Percentiles rank a stretch among this genome's conserved stretches.
phyloP scores from a whole-genome alignment of 2,329 filamentous ascomycete genomes.

The Aspergillus texensis region DNA sequence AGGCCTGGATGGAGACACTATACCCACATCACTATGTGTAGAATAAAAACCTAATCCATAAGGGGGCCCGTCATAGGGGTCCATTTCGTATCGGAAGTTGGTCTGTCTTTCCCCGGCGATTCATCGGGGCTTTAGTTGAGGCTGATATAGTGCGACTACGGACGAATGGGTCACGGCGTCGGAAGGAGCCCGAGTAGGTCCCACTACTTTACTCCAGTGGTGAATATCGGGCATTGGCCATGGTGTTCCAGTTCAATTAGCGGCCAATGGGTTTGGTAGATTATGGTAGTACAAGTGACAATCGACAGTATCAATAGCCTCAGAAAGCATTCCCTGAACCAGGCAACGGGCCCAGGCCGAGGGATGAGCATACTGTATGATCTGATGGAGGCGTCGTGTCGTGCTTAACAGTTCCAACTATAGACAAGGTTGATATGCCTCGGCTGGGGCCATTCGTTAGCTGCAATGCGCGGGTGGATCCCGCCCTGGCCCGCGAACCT shows the following conservation, averaged over 20 bases:
- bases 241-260: too few species aligned
- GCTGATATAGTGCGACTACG: not conserved
- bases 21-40: not conserved
- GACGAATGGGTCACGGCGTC: not conserved
- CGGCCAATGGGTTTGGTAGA: too few species aligned
- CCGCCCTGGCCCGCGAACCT: not conserved
- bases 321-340: too few species aligned
- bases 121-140: not conserved
- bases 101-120: not conserved
- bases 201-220: not conserved
- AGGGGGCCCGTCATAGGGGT: not conserved
- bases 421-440: not conserved
- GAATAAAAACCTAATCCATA: not conserved
- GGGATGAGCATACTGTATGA: too few species aligned
- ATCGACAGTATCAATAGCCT: too few species aligned
- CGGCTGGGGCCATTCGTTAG: not conserved
- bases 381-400: not conserved
- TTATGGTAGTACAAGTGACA: too few species aligned
- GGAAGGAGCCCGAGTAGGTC: not conserved
- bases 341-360: too few species aligned
- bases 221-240: not conserved
- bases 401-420: not conserved
- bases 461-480: not conserved
- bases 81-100: not conserved
- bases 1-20: too few species aligned